Evolutionary conservation across 345 rosid genomes (phyloP), one percentile per base, ranked within the genome.

Genomic region (Pistacia atlantica): DNA sequence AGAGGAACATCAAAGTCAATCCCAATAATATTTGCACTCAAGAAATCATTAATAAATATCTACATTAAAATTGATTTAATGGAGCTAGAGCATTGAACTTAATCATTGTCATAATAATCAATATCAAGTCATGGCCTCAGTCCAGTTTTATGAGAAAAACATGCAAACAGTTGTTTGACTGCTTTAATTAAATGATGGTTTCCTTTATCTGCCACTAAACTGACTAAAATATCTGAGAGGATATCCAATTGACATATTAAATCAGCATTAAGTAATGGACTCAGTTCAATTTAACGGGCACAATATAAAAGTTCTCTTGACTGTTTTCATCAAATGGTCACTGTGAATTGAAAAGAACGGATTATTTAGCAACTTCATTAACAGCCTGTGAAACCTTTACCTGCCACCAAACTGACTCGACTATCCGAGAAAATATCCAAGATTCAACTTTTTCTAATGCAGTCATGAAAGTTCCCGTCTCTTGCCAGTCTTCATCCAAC

Each of bases 321-420:
- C 45, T 71, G 66, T 20, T 45, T 49, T 4, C 1, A 3, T 51
- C 54, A 31, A 55, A 66, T 18, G n/a, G 35, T 63, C 42, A 62
- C 22, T 16, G 13, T 74, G 67, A 63, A 64, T 9, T 14, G 42
- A 35, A 22, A 35, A 38, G 18, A 35, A 33, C 57, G 66, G 16
- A 75, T 45, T 52, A 20, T n/a, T 11, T 61, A 20, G 42, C 10
- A 31, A 73, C 17, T 9, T 33, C 69, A 51, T 17, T 5, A 42
- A 54, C 71, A 65, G 11, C 22, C 20, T 7, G 48, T 20, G 48
- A 52, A 55, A 20, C 16, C 60, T 74, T 74, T 88, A 93, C 99
- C 99, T 96, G 98, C 98, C 99, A 94, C 99, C 98, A 94, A 48
- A 94, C 88, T 10, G 99, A 94, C 87, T 93, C 97, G 0, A 94